Evolutionary conservation across 2,329 filamentous ascomycete genomes (phyloP).

Genomic region (Cordyceps sp.): DNA sequence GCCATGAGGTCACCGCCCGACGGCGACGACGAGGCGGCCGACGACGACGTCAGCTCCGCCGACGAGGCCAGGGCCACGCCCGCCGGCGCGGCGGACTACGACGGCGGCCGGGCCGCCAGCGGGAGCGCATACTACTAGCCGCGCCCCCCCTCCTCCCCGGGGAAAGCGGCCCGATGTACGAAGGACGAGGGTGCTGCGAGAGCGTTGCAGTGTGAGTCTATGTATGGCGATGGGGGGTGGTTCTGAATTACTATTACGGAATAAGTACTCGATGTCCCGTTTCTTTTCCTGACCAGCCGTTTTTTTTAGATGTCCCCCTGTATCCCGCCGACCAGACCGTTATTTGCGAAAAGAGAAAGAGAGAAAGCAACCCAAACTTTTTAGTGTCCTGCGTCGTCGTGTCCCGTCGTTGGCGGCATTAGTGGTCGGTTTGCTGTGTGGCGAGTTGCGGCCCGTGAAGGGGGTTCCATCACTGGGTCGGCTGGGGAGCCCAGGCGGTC

Average conservation of each 20-base stretch:
- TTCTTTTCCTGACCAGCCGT: background rate
- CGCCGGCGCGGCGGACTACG: constrained; percentile 27
- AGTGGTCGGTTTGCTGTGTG: background rate
- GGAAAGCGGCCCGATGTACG: background rate
- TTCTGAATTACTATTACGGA: background rate
- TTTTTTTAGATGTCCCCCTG: background rate
- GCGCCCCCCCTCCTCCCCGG: too few species aligned
- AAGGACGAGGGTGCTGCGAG: background rate
- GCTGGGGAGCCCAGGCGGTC: constrained; percentile 2
- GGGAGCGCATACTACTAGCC: constrained; percentile 21
- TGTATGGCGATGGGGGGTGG: background rate
- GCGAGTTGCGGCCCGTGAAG: background rate
- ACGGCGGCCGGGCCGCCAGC: constrained; percentile 10
- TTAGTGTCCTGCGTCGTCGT: too few species aligned
- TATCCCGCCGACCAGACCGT: too few species aligned
- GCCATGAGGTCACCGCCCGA: constrained; percentile 30
- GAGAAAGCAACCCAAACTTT: background rate
- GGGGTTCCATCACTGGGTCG: background rate
- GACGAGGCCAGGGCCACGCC: constrained; percentile 18
- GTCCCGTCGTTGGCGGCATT: too few species aligned
- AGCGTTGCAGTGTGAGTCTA: background rate
- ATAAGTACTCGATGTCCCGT: background rate
- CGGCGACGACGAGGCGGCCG: constrained; percentile 17
- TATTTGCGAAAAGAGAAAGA: background rate
- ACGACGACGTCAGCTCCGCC: constrained; percentile 19